Percentiles rank a stretch among this genome's conserved stretches.
Evolutionary conservation across 2,329 filamentous ascomycete species (phyloP).

Genomic region (Fusarium duplospermum): DNA sequence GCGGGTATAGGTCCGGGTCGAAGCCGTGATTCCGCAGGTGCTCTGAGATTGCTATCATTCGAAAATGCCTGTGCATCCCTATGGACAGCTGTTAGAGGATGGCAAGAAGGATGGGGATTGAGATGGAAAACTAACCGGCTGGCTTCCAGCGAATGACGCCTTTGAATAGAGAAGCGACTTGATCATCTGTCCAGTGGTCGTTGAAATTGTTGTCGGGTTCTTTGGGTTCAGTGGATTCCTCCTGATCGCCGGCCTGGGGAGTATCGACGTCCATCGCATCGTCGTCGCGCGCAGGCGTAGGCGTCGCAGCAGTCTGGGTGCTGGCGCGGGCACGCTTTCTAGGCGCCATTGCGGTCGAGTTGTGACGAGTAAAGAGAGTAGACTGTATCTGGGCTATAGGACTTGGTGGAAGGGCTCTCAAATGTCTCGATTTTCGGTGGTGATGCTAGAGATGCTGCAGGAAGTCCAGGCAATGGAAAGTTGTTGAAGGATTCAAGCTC

Average conservation of each 20-base stretch:
- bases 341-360: constrained; percentile 67
- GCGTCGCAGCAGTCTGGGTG: constrained; percentile 68
- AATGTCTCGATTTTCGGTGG: not conserved
- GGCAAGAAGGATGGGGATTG: not conserved
- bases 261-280: constrained; percentile 72
- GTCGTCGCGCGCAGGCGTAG: constrained; percentile 64
- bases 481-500: constrained; percentile 14
- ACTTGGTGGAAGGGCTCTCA: not conserved
- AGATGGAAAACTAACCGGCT: constrained; percentile 69
- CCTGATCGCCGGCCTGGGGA: constrained; percentile 64
- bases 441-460: not conserved
- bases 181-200: constrained; percentile 94
- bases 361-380: not conserved
- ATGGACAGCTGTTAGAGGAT: constrained; percentile 18
- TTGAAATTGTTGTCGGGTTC: constrained; percentile 50
- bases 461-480: constrained; percentile 2
- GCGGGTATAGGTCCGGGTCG: constrained; percentile 74
- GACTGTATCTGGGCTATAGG: not conserved
- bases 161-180: constrained; percentile 92
- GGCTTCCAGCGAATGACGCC: constrained; percentile 95
- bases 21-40: constrained; percentile 84
- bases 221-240: constrained; percentile 34
- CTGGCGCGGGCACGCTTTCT: constrained; percentile 73
- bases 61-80: constrained; percentile 95
- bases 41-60: constrained; percentile 87